phyloP scores from a whole-genome alignment of 106 monocot genomes.

The Xerophyta viscosa region DNA sequence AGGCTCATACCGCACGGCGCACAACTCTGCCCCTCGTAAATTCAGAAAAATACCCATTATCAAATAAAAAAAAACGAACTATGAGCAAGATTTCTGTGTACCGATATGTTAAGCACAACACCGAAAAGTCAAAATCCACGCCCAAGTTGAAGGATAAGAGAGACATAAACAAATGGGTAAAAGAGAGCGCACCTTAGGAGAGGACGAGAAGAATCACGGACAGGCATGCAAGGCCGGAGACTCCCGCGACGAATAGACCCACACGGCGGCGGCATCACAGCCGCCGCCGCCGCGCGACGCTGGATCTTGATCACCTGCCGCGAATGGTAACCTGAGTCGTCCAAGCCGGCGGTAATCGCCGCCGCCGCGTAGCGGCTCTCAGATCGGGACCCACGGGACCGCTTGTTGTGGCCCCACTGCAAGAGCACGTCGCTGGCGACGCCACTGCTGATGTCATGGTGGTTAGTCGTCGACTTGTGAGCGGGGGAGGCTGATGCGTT shows the following conservation, averaged over 20 bases:
- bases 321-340: constrained; percentile 11
- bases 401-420: constrained; percentile 4
- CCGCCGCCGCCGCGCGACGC: constrained; percentile 22
- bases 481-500: too few species aligned
- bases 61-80: too few species aligned
- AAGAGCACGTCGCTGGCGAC: not conserved
- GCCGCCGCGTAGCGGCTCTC: not conserved
- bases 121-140: too few species aligned
- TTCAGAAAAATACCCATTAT: too few species aligned
- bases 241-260: constrained; percentile 28
- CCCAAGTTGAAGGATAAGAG: too few species aligned
- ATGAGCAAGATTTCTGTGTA: too few species aligned
- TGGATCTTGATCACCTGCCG: constrained; percentile 33
- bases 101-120: too few species aligned
- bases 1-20: too few species aligned
- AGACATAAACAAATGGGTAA: not conserved
- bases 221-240: constrained; percentile 18
- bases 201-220: constrained; percentile 5
- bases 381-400: not conserved
- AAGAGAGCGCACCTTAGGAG: constrained; percentile 12
- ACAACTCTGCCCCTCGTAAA: too few species aligned
- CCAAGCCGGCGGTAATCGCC: constrained; percentile 2
- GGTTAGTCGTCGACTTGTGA: not conserved
- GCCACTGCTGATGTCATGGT: not conserved
- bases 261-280: constrained; percentile 25